A percentile compares a stretch with the other conserved stretches of the same genome.
phyloP scores from a whole-genome alignment of 805 yeast genomes.

The Starmerella stigmatis region DNA sequence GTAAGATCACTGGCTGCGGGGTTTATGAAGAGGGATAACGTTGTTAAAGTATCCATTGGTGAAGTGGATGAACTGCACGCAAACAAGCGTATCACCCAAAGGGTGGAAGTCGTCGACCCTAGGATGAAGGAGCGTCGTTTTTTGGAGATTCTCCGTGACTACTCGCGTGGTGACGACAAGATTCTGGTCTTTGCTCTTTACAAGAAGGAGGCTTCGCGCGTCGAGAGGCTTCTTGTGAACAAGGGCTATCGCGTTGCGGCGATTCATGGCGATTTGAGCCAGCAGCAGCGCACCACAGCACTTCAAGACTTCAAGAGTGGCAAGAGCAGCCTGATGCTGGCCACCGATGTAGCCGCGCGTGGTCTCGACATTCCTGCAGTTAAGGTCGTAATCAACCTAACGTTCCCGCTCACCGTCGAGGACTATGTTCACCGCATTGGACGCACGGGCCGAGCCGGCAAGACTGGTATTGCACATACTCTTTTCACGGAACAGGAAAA shows the following conservation, averaged over 20 bases:
- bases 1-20: constrained; percentile 83
- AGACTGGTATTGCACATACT: constrained; percentile 88
- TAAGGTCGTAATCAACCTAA: constrained; percentile 84
- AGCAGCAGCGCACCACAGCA: constrained; percentile 83
- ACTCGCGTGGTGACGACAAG: constrained; percentile 54
- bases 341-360: constrained; percentile 98
- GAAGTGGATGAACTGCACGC: constrained; percentile 90
- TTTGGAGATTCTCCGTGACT: constrained; percentile 58
- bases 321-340: constrained; percentile 61
- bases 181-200: constrained; percentile 86
- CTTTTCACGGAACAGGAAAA: constrained; percentile 94
- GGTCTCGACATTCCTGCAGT: constrained; percentile 97
- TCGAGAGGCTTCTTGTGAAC: constrained; percentile 62
- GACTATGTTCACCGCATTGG: constrained; percentile 97
- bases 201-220: constrained; percentile 90
- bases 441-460: constrained; percentile 97
- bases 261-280: constrained; percentile 90
- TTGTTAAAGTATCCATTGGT: constrained; percentile 89
- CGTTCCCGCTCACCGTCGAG: constrained; percentile 93
- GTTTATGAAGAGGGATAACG: constrained; percentile 54
- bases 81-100: constrained; percentile 84
- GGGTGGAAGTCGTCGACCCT: constrained; percentile 85
- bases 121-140: constrained; percentile 68
- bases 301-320: constrained; percentile 78
- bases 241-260: constrained; percentile 81